A percentile compares a stretch with the other conserved stretches of the same genome.
Conservation (phyloP, 768 basidiomycete genomes). For the Melanogaster broomeanus region DNA sequence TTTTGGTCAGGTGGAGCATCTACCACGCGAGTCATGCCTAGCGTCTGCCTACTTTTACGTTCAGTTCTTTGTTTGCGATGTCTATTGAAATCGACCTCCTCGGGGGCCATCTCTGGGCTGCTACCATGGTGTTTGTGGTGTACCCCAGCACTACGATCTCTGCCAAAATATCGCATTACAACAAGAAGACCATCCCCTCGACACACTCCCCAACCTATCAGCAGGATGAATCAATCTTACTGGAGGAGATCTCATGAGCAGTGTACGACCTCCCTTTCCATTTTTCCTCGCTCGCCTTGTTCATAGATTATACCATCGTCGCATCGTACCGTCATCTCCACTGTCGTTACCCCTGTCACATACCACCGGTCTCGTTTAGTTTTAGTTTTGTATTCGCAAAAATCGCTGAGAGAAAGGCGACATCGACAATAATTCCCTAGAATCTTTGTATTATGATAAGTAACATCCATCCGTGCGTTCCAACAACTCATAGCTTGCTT, state of each 20-base stretch:
- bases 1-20: slow-evolving; percentile 50
- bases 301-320: background rate
- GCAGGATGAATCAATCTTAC: background rate
- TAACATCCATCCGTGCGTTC: background rate
- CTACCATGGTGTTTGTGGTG: slow-evolving; percentile 49
- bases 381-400: too few relatives aligned
- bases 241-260: background rate
- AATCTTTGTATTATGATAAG: background rate
- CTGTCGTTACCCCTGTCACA: background rate
- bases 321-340: background rate
- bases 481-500: slow-evolving; percentile 30
- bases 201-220: background rate
- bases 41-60: background rate
- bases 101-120: slow-evolving; percentile 58
- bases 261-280: background rate
- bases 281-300: background rate
- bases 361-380: background rate
- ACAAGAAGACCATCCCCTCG: slow-evolving; percentile 21
- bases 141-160: slow-evolving; percentile 34
- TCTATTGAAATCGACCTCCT: slow-evolving; percentile 51
- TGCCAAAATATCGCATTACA: slow-evolving; percentile 25
- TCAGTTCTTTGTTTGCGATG: slow-evolving; percentile 58
- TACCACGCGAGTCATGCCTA: background rate
- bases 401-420: too few relatives aligned
- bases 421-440: background rate